Conservation (phyloP, 306 rosid genomes). For the Vachellia collinsii region DNA sequence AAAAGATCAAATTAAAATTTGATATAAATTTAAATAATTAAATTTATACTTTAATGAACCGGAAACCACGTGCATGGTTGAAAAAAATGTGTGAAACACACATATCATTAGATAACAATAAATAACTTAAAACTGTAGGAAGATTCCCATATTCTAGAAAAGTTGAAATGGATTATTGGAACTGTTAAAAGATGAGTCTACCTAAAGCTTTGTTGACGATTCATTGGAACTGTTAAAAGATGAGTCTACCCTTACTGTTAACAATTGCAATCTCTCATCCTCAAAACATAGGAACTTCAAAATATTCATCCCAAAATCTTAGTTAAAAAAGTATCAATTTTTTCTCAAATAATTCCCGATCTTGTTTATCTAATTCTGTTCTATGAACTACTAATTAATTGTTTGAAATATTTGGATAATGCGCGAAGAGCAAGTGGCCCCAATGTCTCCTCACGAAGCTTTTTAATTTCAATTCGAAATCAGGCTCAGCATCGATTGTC, state of each 20-base stretch:
- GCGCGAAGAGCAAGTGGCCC: background rate
- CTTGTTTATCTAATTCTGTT: background rate
- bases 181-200: no score
- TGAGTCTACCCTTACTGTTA: no score
- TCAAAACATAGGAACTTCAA: no score
- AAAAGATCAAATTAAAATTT: no score
- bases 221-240: no score
- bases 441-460: background rate
- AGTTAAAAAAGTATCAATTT: no score
- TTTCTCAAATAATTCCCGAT: background rate
- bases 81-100: background rate
- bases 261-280: no score
- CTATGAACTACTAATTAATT: conserved; percentile 5
- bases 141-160: background rate
- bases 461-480: background rate
- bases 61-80: background rate
- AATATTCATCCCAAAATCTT: no score
- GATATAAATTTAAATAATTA: no score
- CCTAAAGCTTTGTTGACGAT: no score
- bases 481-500: background rate
- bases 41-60: no score
- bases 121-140: background rate
- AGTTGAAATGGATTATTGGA: background rate
- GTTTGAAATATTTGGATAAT: background rate
- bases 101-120: background rate